These are phyloP conservation scores for Chlamydomonas schloesseri DNA, from an alignment of 139 green algal species.

Conservation along the genomic window DNA sequence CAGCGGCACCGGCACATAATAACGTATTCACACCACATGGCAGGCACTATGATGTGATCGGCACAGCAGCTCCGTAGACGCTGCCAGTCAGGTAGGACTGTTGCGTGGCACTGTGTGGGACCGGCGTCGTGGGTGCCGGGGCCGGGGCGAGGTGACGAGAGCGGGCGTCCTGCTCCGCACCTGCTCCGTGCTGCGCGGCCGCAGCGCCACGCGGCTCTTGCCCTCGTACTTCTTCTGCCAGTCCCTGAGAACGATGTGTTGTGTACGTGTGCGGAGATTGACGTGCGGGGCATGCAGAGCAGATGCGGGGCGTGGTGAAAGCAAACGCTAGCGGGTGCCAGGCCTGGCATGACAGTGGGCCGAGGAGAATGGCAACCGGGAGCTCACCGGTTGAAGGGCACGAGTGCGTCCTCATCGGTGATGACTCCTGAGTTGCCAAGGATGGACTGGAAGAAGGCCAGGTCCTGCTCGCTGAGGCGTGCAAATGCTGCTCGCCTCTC, in stretches of 20 bases:
- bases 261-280: not conserved
- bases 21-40: not conserved
- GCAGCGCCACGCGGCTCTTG: conserved; percentile 64
- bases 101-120: no score
- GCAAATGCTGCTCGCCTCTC: conserved; percentile 39
- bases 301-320: no score
- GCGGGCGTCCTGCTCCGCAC: conserved; percentile 50
- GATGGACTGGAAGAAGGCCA: conserved; percentile 69
- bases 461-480: conserved; percentile 57
- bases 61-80: no score
- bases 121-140: no score
- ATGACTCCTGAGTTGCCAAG: conserved; percentile 76
- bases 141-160: no score
- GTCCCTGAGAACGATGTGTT: conserved; percentile 65
- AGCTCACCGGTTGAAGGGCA: conserved; percentile 75
- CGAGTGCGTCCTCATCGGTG: conserved; percentile 72
- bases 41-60: no score
- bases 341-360: no score
- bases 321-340: no score
- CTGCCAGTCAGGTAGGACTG: no score
- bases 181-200: conserved; percentile 72
- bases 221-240: conserved; percentile 94
- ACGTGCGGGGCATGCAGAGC: not conserved
- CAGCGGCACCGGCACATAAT: not conserved
- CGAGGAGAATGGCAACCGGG: no score